Base-by-base conservation (phyloP, 2,329 filamentous ascomycete species). In the Blastomyces gilchristii region DNA sequence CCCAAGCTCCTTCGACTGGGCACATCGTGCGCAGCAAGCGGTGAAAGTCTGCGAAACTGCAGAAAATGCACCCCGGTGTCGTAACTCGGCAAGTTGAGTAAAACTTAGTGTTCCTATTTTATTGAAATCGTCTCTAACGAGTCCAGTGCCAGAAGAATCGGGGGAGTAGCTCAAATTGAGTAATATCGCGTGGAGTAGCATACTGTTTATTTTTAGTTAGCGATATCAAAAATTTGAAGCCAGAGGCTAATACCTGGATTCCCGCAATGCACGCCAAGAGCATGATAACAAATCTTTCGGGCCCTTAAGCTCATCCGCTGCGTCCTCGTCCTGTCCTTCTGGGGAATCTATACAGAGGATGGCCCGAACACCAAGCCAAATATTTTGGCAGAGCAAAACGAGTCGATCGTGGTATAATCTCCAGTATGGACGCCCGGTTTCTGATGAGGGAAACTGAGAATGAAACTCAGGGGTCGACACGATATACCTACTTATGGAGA, bases 301-400 rank as follows among this genome's bases (percentile, higher is more conserved):
- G 0, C 87, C 88, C 4, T 87, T 82, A 18, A 89, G 85, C n/a
- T 90, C 74, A 34, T 93, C 89, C 60, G 92, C 86, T 0, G 87
- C 69, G 72, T 83, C 78, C 0, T 72, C 79, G 73, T 94, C 87
- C 0, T 68, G 66, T 2, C 93, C 93, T 76, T 99, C 94, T 0
- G 95, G 94, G 0, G 94, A 96, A 75, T 97, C 94, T 66, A 96
- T 88, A 70, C 94, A 99, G 0, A 99, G 82, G 3, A 95, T 85
- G 61, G 86, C 82, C 68, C 84, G 84, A 5, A 97, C 90, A 34
- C 85, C 82, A 0, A 77, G 70, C 94, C 94, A 99, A 7, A 96
- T 84, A n/a, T 82, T 80, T 58, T 81, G 76, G 63, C 91, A 88
- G 64, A 82, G 80, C 1, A 71, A 69, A 14, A 90, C 76, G 1